These are phyloP conservation scores for Beauveria sp. DNA, from an alignment of 2,329 filamentous ascomycete genomes.

Conservation along the genomic window DNA sequence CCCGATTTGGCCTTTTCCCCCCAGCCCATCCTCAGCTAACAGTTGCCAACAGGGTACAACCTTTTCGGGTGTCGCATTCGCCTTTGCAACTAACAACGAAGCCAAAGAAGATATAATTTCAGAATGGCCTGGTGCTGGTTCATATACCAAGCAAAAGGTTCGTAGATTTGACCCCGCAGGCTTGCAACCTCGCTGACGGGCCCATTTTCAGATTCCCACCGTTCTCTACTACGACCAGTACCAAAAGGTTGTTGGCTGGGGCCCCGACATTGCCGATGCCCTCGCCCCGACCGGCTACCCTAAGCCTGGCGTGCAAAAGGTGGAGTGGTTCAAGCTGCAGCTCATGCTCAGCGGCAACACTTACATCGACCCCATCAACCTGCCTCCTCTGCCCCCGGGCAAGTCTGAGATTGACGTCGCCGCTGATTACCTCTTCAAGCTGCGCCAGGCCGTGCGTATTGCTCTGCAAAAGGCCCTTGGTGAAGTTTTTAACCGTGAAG, in stretches of 20 bases:
- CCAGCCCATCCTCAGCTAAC: not conserved
- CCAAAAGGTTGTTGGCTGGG: constrained; percentile 99
- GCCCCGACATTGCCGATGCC: constrained; percentile 94
- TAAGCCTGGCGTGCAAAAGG: constrained; percentile 95
- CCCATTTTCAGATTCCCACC: constrained; percentile 74
- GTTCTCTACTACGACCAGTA: constrained; percentile 99
- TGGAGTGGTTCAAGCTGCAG: constrained; percentile 99
- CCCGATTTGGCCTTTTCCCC: not conserved
- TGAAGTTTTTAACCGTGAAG: constrained; percentile 95
- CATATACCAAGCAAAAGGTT: constrained; percentile 98
- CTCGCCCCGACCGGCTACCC: constrained; percentile 95
- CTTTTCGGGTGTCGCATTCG: constrained; percentile 94
- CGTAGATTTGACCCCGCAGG: not conserved
- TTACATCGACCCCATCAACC: constrained; percentile 98
- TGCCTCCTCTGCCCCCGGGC: constrained; percentile 90
- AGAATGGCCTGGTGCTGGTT: constrained; percentile 96
- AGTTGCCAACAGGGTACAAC: constrained; percentile 67
- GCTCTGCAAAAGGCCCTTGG: constrained; percentile 94
- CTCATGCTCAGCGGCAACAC: constrained; percentile 98
- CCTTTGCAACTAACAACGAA: constrained; percentile 95
- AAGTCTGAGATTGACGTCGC: constrained; percentile 99
- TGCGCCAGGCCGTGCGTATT: constrained; percentile 92
- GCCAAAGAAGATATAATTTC: constrained; percentile 98
- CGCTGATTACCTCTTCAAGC: constrained; percentile 98
- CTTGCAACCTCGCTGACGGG: not conserved